These are phyloP conservation scores for Aspergillus carbonarius DNA, from an alignment of 2,329 filamentous ascomycete species.

Conservation along the genomic window DNA sequence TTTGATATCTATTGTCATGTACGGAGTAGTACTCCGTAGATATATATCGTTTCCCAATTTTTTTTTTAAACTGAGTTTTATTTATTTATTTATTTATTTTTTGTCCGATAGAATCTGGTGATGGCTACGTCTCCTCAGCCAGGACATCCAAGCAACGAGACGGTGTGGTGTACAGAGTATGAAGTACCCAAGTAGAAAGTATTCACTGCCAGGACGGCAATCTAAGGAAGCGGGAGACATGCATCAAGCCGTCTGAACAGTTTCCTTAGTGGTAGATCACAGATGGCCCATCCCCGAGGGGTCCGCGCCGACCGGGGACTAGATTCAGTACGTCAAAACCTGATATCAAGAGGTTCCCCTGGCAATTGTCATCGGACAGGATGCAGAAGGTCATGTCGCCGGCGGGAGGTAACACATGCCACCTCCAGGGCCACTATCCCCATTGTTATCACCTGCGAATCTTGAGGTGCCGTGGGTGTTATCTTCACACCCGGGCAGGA, in stretches of 20 bases:
- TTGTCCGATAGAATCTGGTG: too few relatives aligned
- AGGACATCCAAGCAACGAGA: too few relatives aligned
- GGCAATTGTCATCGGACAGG: neutral
- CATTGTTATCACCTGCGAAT: neutral
- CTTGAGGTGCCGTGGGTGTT: neutral
- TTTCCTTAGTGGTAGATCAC: conserved; percentile 23
- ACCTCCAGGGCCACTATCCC: neutral
- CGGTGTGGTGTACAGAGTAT: neutral
- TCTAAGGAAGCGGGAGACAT: conserved; percentile 20
- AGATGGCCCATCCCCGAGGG: conserved; percentile 11
- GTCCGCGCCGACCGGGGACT: conserved; percentile 10
- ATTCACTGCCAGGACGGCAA: neutral
- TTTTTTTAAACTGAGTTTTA: too few relatives aligned
- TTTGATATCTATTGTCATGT: too few relatives aligned
- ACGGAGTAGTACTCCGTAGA: too few relatives aligned
- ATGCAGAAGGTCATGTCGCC: neutral
- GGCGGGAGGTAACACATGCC: neutral
- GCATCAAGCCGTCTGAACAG: conserved; percentile 21
- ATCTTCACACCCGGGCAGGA: neutral
- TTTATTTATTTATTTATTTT: too few relatives aligned
- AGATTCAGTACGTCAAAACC: neutral
- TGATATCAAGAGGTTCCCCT: neutral
- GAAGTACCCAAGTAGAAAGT: neutral
- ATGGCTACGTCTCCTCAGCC: too few relatives aligned
- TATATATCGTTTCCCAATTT: too few relatives aligned